Evolutionary conservation across 805 yeast species (phyloP), one percentile per base, ranked within the genome.

Genomic region (Yamadazyma endophytica): DNA sequence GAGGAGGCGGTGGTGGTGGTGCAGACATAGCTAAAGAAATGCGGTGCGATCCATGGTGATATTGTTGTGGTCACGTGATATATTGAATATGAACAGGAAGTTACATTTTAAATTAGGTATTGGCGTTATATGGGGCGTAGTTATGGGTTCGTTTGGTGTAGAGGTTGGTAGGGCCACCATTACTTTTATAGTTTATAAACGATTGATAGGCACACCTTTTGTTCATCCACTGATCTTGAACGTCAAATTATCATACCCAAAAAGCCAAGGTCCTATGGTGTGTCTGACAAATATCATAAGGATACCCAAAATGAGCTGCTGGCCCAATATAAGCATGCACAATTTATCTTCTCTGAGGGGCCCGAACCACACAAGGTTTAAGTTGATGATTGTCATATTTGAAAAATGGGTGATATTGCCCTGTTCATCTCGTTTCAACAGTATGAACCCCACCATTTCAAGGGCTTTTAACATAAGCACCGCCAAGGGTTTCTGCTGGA

Each of bases 321-420:
- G 43, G 0, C 46, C 45, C 46, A 92, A 49, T 11, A 92, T 68
- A 4, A 70, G 46, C 14, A 60, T 36, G 42, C 97, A 83, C 33
- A 92, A 63, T 14, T 52, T 61, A 51, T 85, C 96, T 56, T 92
- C 99, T 36, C 89, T 70, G 67, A 83, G 54, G 4, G 98, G 97
- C 1, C 98, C 98, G 25, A 81, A 66, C 84, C 88, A 78, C 7
- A 90, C 95, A 24, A 90, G 61, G 2, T 74, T 70, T 39, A 92
- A 64, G 51, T 90, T 92, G 43, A 92, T 88, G 29, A 92, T 58
- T 2, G 99, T 92, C 74, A 90, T 69, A 52, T 92, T 92, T 9
- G 92, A 78, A 34, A 83, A 76, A 37, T 68, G 60, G 6, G 56
- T 52, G 17, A 70, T 53, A 9, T 46, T 17, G 5, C 40, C 40